These are phyloP conservation scores for Leccinum rimulosum DNA, from an alignment of 768 basidiomycete species.

Conservation along the genomic window DNA sequence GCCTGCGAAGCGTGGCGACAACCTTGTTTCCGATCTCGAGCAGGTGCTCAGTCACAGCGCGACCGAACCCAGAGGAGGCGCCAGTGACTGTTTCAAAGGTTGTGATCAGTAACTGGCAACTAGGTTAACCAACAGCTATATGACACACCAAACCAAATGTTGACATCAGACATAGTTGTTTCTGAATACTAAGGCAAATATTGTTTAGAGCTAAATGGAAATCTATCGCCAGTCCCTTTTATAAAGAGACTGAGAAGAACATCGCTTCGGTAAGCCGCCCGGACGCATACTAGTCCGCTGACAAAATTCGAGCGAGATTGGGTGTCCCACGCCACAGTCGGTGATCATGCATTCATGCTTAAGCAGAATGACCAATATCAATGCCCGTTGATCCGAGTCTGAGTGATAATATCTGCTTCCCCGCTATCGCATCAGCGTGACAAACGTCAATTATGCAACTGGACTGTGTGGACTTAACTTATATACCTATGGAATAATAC, in stretches of 20 bases:
- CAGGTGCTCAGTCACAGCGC: slow-evolving; percentile 23
- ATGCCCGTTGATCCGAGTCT: background rate
- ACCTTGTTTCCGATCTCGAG: slow-evolving; percentile 37
- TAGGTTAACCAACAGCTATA: background rate
- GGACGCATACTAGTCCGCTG: background rate
- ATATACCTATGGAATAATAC: slow-evolving; percentile 84
- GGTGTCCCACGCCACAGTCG: background rate
- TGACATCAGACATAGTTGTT: slow-evolving; percentile 14
- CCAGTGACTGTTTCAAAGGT: slow-evolving; percentile 12
- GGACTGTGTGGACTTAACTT: slow-evolving; percentile 27
- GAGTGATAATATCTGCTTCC: background rate
- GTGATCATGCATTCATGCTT: background rate
- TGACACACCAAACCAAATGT: slow-evolving; percentile 21
- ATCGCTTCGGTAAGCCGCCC: background rate
- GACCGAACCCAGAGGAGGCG: slow-evolving; percentile 38
- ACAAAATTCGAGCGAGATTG: background rate
- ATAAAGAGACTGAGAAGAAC: background rate
- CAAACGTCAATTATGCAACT: background rate
- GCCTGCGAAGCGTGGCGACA: slow-evolving; percentile 43
- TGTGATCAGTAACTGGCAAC: background rate
- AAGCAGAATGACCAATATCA: background rate
- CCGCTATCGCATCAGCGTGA: background rate
- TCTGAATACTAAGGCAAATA: background rate
- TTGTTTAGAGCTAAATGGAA: background rate
- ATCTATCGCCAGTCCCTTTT: background rate